A percentile compares a stretch with the other conserved stretches of the same genome.
Conservation (phyloP, 2,329 filamentous ascomycete genomes). For the Chrysoporthe deuterocubensis region DNA sequence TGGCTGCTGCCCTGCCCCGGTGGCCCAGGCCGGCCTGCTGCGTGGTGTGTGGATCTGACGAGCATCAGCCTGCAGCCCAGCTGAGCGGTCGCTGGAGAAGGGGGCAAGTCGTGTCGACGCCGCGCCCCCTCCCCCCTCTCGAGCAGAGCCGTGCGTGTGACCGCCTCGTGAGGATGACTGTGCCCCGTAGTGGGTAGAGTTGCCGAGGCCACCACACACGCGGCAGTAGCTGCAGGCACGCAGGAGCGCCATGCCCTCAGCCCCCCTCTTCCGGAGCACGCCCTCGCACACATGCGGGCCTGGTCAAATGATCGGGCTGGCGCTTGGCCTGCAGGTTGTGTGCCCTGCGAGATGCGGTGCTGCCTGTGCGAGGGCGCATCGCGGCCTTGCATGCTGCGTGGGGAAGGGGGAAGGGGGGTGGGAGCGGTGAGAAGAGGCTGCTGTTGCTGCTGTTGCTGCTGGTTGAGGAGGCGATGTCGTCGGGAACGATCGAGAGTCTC, state of each 20-base stretch:
- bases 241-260: conserved; percentile 16
- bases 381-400: not conserved
- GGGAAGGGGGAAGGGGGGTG: not conserved
- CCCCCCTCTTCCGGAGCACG: not conserved
- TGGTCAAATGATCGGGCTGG: conserved; percentile 6
- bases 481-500: not conserved
- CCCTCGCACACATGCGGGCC: not conserved
- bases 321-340: not conserved
- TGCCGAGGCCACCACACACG: not conserved
- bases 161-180: not conserved
- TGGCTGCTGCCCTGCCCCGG: too few species aligned
- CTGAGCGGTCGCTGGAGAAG: conserved; percentile 11
- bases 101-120: not conserved
- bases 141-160: not conserved
- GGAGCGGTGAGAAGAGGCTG: not conserved
- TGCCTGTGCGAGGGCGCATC: not conserved
- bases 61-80: conserved; percentile 16
- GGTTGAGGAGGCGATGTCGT: not conserved
- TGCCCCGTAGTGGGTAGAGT: not conserved
- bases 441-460: too few species aligned
- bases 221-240: conserved; percentile 7
- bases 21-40: too few species aligned
- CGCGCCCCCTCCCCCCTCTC: not conserved
- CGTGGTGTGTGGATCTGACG: not conserved
- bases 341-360: not conserved